Base-by-base conservation (phyloP, 1,284 basidiomycete genomes). In the Pseudozyma pruni region DNA sequence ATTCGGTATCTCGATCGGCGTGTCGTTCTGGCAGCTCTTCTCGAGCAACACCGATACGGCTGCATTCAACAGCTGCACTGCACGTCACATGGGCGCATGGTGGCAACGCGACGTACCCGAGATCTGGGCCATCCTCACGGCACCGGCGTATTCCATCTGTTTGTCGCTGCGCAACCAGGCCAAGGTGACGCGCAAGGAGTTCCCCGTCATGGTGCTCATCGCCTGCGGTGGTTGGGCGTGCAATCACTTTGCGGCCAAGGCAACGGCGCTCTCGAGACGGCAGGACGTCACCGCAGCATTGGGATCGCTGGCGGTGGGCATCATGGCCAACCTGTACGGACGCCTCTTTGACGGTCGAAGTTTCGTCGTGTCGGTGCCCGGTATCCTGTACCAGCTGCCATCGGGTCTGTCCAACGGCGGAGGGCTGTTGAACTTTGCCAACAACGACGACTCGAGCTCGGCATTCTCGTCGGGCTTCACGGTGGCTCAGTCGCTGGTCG, bases 381-480 rank as follows among this genome's bases (percentile, higher is more conserved):
- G 91, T 43, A 91, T 94, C 54, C 85, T 94, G 16, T 91, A 93
- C 83, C 92, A 94, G 84, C 87, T 94, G 1, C 93, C 92, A 0
- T 91, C 90, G 11, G 93, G 92, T 51, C 86, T 94, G n/a, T 89
- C 89, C 7, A 91, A 89, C 31, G 91, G 92, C 34, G 90, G 90
- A 23, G 91, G 92, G 33, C 86, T 94, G n/a, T 86, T 94, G 71
- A 88, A 88, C 67, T 92, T 91, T 78, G 86, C 86, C 44, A 72
- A 73, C 41, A 59, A 58, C 19, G 38, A 22, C 27, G 64, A 67
- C 23, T 61, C 57, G 31, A 55, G 19, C 19, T 35, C 61, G 20
- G 60, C 56, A 9, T 64, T 60, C 27, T 56, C 61, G 17, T 67
- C 60, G 0, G 67, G 69, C 10, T 72, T 75, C 58, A 57, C 58